Evolutionary conservation across 1,284 basidiomycete species (phyloP).

Genomic region (Tylopilus orsonianus): DNA sequence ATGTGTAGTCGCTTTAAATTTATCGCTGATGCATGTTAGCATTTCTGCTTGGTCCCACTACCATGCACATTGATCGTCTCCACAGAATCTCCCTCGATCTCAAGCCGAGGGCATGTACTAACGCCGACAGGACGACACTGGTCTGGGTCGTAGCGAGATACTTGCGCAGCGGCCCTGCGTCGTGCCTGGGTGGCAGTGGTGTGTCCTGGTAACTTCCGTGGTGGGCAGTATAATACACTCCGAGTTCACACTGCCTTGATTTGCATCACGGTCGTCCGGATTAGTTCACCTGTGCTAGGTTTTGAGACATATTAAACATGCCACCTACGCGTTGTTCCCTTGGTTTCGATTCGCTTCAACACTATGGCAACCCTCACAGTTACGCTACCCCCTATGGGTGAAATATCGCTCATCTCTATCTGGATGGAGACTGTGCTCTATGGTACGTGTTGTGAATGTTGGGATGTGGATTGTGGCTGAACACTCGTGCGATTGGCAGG

Average conservation of each 20-base stretch:
- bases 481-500: conserved; percentile 1
- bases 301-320: conserved; percentile 7
- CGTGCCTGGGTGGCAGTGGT: conserved; percentile 12
- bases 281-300: no score
- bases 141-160: no score
- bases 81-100: neutral
- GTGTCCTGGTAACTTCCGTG: neutral
- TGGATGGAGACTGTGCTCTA: conserved; percentile 22
- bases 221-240: neutral
- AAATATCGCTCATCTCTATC: conserved; percentile 19
- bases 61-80: neutral
- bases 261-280: neutral
- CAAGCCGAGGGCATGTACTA: neutral
- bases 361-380: conserved; percentile 7
- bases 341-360: neutral
- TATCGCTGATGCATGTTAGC: no score
- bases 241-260: neutral
- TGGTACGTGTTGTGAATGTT: conserved; percentile 4
- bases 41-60: conserved; percentile 2
- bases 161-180: neutral
- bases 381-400: conserved; percentile 12
- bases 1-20: no score
- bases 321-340: neutral
- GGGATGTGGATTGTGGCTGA: neutral
- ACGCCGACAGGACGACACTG: neutral